These are phyloP conservation scores for Neobulgaria alba DNA, from an alignment of 2,329 filamentous ascomycete species.

Conservation along the genomic window DNA sequence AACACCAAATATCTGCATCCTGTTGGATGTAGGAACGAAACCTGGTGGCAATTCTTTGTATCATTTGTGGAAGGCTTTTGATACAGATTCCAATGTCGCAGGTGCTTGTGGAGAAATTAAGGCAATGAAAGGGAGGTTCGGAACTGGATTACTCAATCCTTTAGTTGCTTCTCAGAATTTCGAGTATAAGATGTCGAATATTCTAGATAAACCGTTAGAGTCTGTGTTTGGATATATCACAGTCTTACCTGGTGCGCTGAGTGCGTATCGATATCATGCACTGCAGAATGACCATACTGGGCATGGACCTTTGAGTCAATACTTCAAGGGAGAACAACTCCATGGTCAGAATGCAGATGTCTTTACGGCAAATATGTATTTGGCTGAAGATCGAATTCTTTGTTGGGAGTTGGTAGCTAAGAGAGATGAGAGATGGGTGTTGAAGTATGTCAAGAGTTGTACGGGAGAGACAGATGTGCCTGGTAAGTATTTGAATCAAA, in stretches of 20 bases:
- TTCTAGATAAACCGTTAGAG: constrained; percentile 93
- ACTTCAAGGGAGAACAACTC: constrained; percentile 97
- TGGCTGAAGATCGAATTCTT: constrained; percentile 81
- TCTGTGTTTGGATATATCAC: constrained; percentile 98
- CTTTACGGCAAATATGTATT: constrained; percentile 94
- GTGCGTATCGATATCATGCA: constrained; percentile 91
- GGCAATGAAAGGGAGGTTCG: constrained; percentile 84
- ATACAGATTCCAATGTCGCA: constrained; percentile 93
- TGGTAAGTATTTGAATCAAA: constrained; percentile 48
- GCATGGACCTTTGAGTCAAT: constrained; percentile 90
- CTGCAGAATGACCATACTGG: constrained; percentile 95
- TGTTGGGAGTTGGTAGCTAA: constrained; percentile 97
- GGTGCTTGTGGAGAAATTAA: constrained; percentile 97
- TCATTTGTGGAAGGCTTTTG: constrained; percentile 97
- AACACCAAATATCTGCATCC: constrained; percentile 92
- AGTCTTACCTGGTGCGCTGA: constrained; percentile 87
- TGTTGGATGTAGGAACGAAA: constrained; percentile 92
- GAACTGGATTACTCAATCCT: constrained; percentile 79
- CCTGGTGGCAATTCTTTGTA: constrained; percentile 88
- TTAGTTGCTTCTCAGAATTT: constrained; percentile 97
- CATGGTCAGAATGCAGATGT: constrained; percentile 95
- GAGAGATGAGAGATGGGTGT: constrained; percentile 85
- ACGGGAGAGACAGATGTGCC: constrained; percentile 97
- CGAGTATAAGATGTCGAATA: constrained; percentile 99
- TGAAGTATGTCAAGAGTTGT: constrained; percentile 96